phyloP scores from a whole-genome alignment of 345 rosid species.

The Turritis glabra region DNA sequence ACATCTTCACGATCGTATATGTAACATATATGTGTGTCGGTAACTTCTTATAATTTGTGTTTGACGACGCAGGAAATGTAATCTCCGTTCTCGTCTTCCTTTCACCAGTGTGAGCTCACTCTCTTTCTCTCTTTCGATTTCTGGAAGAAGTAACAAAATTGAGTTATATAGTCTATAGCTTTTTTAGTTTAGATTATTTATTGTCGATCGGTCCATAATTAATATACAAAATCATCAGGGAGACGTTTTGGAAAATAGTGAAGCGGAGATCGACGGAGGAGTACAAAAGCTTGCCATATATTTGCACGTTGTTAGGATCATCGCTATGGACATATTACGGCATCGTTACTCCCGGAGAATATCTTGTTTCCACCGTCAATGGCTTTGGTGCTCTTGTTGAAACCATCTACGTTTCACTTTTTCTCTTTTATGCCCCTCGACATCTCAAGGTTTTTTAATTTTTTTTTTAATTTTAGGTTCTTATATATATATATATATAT shows the following conservation, averaged over 20 bases:
- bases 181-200: not conserved
- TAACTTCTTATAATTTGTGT: not conserved
- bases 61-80: slow-evolving; percentile 62
- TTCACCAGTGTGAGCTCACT: slow-evolving; percentile 62
- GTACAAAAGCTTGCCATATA: slow-evolving; percentile 69
- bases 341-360: slow-evolving; percentile 60
- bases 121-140: not conserved
- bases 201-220: not conserved
- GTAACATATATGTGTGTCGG: not conserved
- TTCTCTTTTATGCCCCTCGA: slow-evolving; percentile 60
- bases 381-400: slow-evolving; percentile 67
- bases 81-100: slow-evolving; percentile 72
- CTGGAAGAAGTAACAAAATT: not conserved
- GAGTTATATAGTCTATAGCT: slow-evolving; percentile 5
- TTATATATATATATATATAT: not conserved
- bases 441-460: slow-evolving; percentile 43
- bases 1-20: not conserved
- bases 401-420: slow-evolving; percentile 52
- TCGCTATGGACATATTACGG: slow-evolving; percentile 80
- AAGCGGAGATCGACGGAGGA: slow-evolving; percentile 71
- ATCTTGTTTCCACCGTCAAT: slow-evolving; percentile 76
- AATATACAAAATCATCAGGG: slow-evolving; percentile 36
- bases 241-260: slow-evolving; percentile 71
- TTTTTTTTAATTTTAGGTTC: not conserved
- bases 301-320: slow-evolving; percentile 61